Evolutionary conservation across 176 grass and related monocot species (phyloP).

Genomic region (Oryza glumipatula): DNA sequence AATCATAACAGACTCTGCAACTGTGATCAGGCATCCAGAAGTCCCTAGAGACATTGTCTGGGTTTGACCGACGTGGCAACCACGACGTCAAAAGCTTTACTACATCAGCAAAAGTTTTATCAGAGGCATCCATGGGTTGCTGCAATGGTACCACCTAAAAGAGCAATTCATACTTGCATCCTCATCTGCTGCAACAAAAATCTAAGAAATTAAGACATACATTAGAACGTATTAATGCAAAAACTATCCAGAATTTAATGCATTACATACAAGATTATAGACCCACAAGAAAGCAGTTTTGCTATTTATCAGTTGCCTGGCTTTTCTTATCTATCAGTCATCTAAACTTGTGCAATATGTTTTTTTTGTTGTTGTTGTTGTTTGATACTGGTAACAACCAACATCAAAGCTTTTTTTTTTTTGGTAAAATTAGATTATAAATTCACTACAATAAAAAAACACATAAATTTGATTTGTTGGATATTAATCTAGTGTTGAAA

Average conservation of each 20-base stretch:
- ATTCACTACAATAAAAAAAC: not conserved
- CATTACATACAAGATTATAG: not conserved
- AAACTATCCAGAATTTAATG: not conserved
- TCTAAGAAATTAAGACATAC: conserved; percentile 11
- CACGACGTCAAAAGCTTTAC: conserved; percentile 79
- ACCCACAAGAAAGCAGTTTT: not conserved
- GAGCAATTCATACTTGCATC: conserved; percentile 54
- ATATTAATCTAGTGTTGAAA: no score
- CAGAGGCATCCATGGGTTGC: conserved; percentile 53
- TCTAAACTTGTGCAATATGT: not conserved
- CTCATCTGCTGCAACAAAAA: conserved; percentile 45
- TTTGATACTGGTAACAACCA: not conserved
- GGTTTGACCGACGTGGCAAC: conserved; percentile 60
- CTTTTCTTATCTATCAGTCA: not conserved
- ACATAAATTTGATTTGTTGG: no score
- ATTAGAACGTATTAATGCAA: not conserved
- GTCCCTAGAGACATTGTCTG: conserved; percentile 80
- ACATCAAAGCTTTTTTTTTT: not conserved
- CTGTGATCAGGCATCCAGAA: conserved; percentile 99
- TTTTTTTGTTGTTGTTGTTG: not conserved
- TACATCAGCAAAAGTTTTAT: conserved; percentile 67
- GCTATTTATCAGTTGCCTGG: not conserved
- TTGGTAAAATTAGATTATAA: not conserved
- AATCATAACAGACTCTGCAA: conserved; percentile 86
- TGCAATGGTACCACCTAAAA: conserved; percentile 38